phyloP scores from a whole-genome alignment of 2,329 filamentous ascomycete species.

The Xylariales sp. region DNA sequence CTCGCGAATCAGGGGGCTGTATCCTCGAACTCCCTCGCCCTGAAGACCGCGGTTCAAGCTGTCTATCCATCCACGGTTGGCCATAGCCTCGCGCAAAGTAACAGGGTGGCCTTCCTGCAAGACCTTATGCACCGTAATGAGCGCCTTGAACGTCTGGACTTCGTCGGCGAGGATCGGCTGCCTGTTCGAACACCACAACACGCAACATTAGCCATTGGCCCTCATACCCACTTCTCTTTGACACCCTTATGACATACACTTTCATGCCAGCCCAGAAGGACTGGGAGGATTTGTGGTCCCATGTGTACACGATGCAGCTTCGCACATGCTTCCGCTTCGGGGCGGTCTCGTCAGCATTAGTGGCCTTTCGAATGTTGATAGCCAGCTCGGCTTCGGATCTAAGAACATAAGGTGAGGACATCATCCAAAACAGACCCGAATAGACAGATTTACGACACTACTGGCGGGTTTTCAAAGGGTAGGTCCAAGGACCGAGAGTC shows the following conservation, averaged over 20 bases:
- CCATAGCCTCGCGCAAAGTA: conserved; percentile 82
- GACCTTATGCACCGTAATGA: conserved; percentile 97
- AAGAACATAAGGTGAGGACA: no score
- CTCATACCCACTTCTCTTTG: not conserved
- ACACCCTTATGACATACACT: conserved; percentile 59
- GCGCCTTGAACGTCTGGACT: conserved; percentile 96
- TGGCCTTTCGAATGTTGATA: conserved; percentile 68
- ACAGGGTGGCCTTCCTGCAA: conserved; percentile 93
- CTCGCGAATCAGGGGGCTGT: conserved; percentile 88
- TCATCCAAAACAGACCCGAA: no score
- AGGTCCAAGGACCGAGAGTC: no score
- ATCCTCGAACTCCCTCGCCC: conserved; percentile 83
- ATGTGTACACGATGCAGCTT: conserved; percentile 96
- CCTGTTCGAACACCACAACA: conserved; percentile 36
- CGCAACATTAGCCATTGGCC: not conserved
- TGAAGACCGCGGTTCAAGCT: conserved; percentile 79
- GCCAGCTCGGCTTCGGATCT: conserved; percentile 66
- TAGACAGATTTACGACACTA: no score
- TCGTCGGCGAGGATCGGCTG: conserved; percentile 98
- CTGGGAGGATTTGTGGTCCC: conserved; percentile 94
- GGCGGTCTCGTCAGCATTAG: conserved; percentile 62
- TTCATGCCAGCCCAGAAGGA: conserved; percentile 99
- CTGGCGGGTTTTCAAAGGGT: no score
- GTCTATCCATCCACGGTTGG: conserved; percentile 87
- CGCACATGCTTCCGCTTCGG: conserved; percentile 90